These are phyloP conservation scores for Megacollybia marginata DNA, from an alignment of 768 basidiomycete genomes.

Conservation along the genomic window DNA sequence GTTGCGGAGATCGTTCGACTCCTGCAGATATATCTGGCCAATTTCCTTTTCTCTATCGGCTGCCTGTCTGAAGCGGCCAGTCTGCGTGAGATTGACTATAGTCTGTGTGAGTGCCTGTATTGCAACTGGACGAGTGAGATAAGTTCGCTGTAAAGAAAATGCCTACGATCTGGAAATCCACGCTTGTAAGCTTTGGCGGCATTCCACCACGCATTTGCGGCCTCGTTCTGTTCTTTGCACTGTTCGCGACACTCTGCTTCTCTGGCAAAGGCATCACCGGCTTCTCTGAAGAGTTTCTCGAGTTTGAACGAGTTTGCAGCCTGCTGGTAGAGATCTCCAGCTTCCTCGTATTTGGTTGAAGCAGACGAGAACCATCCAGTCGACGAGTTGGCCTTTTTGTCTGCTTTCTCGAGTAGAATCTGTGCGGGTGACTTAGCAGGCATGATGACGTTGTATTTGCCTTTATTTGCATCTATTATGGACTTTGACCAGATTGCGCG, in stretches of 20 bases:
- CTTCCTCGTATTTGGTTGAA: constrained; percentile 86
- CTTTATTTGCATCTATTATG: background rate
- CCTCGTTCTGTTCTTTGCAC: constrained; percentile 83
- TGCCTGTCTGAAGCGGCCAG: constrained; percentile 92
- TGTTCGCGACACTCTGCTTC: constrained; percentile 94
- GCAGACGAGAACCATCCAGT: constrained; percentile 84
- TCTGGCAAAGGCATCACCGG: constrained; percentile 85
- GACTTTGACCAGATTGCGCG: background rate
- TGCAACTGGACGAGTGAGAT: constrained; percentile 53
- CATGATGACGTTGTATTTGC: constrained; percentile 32
- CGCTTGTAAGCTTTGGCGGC: constrained; percentile 95
- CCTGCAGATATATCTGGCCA: constrained; percentile 86
- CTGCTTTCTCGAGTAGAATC: constrained; percentile 73
- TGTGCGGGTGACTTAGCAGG: constrained; percentile 75
- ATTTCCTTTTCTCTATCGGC: constrained; percentile 98
- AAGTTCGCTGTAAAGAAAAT: background rate
- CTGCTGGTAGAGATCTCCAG: constrained; percentile 91
- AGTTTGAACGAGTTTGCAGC: constrained; percentile 92
- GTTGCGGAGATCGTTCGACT: constrained; percentile 67
- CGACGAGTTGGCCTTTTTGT: constrained; percentile 86
- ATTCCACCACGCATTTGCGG: constrained; percentile 99
- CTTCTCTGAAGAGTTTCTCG: constrained; percentile 86
- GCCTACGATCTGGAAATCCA: constrained; percentile 73
- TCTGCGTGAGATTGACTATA: constrained; percentile 72
- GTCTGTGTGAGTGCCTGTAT: constrained; percentile 82